A percentile compares a stretch with the other conserved stretches of the same genome.
Evolutionary conservation across 306 rosid species (phyloP).

Genomic region (Nissolia schottii): DNA sequence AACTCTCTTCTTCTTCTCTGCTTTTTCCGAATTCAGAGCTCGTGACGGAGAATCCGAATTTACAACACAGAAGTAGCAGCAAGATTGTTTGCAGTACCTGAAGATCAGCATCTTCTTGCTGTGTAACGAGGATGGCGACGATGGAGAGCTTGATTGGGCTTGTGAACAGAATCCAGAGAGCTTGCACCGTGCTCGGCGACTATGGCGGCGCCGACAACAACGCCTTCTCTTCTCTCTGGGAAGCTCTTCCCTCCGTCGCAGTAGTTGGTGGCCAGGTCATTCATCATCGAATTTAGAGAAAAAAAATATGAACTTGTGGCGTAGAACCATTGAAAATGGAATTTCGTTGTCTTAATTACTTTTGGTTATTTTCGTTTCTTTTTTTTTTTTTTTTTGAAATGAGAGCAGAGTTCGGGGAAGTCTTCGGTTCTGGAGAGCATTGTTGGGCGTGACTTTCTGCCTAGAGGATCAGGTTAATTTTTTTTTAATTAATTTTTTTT

Average conservation of each 20-base stretch:
- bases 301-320: not conserved
- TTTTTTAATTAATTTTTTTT: not conserved
- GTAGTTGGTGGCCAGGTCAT: slow-evolving; percentile 96
- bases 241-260: slow-evolving; percentile 91
- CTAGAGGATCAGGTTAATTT: slow-evolving; percentile 84
- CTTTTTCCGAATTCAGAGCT: not conserved
- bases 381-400: not conserved
- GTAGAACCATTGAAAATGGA: not conserved
- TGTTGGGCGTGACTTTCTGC: slow-evolving; percentile 97
- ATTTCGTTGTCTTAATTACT: not conserved
- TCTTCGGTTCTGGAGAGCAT: slow-evolving; percentile 95
- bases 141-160: slow-evolving; percentile 97
- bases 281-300: not conserved
- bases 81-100: not conserved
- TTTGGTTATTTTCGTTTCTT: not conserved
- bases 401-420: slow-evolving; percentile 89
- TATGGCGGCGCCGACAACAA: slow-evolving; percentile 62
- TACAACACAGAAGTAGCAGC: not conserved
- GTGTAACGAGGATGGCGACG: slow-evolving; percentile 46
- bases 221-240: slow-evolving; percentile 88
- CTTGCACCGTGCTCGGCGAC: slow-evolving; percentile 92
- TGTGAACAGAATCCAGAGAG: slow-evolving; percentile 89
- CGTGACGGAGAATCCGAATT: not conserved
- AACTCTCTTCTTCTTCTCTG: not conserved
- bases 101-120: not conserved